Conservation (phyloP, 2,329 filamentous ascomycete genomes). For the Alternaria conjuncta region DNA sequence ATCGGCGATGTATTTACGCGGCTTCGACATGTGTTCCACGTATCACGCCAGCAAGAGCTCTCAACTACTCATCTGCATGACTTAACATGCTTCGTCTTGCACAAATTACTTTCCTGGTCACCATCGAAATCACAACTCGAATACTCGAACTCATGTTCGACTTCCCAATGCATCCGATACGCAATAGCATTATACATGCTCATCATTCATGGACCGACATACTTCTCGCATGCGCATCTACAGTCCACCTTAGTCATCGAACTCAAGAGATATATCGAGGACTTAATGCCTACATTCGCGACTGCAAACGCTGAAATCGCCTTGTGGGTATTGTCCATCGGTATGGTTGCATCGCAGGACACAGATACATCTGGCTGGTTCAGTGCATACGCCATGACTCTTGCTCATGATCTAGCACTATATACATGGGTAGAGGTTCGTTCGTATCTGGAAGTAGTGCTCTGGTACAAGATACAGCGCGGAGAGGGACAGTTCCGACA, state of each 20-base stretch:
- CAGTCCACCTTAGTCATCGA: conserved; percentile 18
- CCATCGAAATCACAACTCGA: not conserved
- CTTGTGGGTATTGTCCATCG: conserved; percentile 2
- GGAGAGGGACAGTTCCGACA: not conserved
- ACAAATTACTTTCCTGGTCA: conserved; percentile 53
- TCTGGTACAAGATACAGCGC: not conserved
- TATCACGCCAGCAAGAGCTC: conserved; percentile 34
- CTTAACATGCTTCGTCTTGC: conserved; percentile 62
- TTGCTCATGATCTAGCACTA: not conserved
- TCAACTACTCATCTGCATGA: conserved; percentile 59
- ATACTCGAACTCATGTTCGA: conserved; percentile 16
- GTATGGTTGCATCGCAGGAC: conserved; percentile 4
- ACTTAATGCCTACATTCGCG: not conserved
- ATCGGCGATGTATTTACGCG: conserved; percentile 52
- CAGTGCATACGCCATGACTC: not conserved
- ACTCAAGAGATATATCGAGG: conserved; percentile 17
- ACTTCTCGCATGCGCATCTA: conserved; percentile 58
- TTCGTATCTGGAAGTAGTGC: not conserved
- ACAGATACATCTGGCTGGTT: not conserved
- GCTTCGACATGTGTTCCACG: conserved; percentile 55
- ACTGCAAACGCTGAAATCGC: not conserved
- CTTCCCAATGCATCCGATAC: conserved; percentile 51
- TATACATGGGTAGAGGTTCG: not conserved
- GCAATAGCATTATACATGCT: conserved; percentile 61
- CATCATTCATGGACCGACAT: conserved; percentile 61